phyloP scores from a whole-genome alignment of 2,329 filamentous ascomycete species.

The Fusarium palustre region DNA sequence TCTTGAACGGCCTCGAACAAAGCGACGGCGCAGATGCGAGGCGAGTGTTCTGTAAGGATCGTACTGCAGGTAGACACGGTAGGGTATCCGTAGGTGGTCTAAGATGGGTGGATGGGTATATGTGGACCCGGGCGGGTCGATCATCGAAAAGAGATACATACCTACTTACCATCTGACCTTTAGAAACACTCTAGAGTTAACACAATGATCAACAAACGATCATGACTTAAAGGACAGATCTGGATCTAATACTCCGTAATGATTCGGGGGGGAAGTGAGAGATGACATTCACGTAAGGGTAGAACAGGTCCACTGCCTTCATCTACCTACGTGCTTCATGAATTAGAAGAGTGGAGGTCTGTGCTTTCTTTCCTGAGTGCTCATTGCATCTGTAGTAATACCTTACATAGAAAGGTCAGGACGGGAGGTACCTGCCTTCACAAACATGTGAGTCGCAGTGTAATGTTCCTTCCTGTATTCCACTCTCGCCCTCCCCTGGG shows the following conservation, averaged over 20 bases:
- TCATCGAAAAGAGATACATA: conserved; percentile 5
- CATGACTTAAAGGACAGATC: neutral
- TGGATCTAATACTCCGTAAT: neutral
- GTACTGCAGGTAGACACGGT: neutral
- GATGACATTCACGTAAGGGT: neutral
- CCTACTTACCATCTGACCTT: conserved; percentile 6
- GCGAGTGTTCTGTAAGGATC: conserved; percentile 6
- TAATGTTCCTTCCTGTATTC: neutral
- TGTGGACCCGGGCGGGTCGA: conserved; percentile 23
- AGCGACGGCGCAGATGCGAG: conserved; percentile 4
- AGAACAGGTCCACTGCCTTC: neutral
- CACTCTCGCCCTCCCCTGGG: neutral
- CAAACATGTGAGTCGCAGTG: neutral
- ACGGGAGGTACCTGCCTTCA: neutral
- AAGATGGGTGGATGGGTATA: conserved; percentile 24
- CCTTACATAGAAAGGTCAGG: too few species aligned
- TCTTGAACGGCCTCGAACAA: conserved; percentile 5
- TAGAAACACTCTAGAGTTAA: neutral
- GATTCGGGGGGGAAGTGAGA: neutral
- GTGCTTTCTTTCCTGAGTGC: conserved; percentile 12
- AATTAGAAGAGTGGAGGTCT: conserved; percentile 3
- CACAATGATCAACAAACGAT: conserved; percentile 7
- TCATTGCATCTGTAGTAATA: neutral
- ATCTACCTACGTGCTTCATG: neutral
- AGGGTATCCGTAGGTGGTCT: conserved; percentile 16